Percentiles rank a stretch among this genome's conserved stretches.
These are phyloP conservation scores for Anthracocystis panici-leucophaei DNA, from an alignment of 1,284 basidiomycete genomes.

Conservation along the genomic window DNA sequence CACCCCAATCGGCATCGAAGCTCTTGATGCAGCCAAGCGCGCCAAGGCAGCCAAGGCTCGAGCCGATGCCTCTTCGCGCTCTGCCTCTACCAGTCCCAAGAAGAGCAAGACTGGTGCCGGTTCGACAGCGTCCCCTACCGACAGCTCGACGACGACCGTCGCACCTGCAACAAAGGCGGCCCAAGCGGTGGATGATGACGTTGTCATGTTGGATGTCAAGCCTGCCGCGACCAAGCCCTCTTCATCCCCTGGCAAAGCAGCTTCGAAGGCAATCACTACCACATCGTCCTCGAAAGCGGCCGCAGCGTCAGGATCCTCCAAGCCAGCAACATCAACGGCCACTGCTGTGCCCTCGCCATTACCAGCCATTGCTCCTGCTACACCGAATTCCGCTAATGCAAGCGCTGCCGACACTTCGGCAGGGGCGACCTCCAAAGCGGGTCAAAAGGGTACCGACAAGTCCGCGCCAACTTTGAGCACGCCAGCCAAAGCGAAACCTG, in stretches of 20 bases:
- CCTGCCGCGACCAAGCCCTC: conserved; percentile 11
- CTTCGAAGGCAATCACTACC: conserved; percentile 2
- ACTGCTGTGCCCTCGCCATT: neutral
- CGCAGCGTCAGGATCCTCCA: conserved; percentile 11
- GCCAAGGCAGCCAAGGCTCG: conserved; percentile 55
- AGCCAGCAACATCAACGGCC: neutral
- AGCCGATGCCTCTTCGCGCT: conserved; percentile 26
- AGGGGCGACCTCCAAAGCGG: conserved; percentile 8
- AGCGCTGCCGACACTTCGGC: neutral
- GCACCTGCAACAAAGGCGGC: neutral
- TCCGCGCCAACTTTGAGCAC: conserved; percentile 11
- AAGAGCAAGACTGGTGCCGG: conserved; percentile 14
- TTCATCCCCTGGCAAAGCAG: neutral
- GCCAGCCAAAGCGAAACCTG: conserved; percentile 34
- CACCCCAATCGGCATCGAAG: conserved; percentile 66
- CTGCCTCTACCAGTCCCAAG: conserved; percentile 33
- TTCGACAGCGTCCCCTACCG: neutral
- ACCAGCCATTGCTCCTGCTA: conserved; percentile 13
- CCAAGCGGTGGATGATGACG: conserved; percentile 23
- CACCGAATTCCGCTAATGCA: neutral
- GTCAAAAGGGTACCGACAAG: conserved; percentile 14
- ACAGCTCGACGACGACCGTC: neutral
- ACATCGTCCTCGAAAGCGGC: conserved; percentile 8
- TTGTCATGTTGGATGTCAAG: conserved; percentile 45
- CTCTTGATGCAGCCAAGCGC: conserved; percentile 55